Percentiles rank a stretch among this genome's conserved stretches.
phyloP scores from a whole-genome alignment of 2,329 filamentous ascomycete genomes.

The Aureobasidium sp. region DNA sequence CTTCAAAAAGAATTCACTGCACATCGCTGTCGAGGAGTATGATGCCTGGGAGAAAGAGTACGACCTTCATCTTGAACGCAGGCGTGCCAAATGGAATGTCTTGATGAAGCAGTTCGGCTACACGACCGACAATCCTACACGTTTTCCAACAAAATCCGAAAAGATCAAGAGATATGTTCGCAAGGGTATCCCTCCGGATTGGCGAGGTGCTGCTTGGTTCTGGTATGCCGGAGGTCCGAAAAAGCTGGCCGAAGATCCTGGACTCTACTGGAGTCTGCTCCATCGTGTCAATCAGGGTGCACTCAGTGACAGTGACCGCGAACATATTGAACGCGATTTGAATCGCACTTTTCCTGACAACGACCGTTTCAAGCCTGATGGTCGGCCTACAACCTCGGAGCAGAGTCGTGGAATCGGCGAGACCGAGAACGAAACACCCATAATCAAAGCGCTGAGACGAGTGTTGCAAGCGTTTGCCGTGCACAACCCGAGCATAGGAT shows the following conservation, averaged over 20 bases:
- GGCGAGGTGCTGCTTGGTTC: slow-evolving; percentile 94
- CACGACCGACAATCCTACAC: slow-evolving; percentile 61
- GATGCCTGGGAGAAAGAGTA: slow-evolving; percentile 75
- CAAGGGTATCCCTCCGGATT: slow-evolving; percentile 89
- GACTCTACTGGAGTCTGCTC: slow-evolving; percentile 67
- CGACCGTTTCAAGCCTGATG: slow-evolving; percentile 71
- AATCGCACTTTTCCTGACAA: slow-evolving; percentile 95
- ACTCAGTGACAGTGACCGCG: slow-evolving; percentile 65
- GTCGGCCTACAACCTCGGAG: slow-evolving; percentile 27
- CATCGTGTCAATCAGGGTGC: slow-evolving; percentile 56
- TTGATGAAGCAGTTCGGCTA: slow-evolving; percentile 37
- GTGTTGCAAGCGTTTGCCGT: slow-evolving; percentile 86
- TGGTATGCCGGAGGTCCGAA: slow-evolving; percentile 86
- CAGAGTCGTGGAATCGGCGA: slow-evolving; percentile 20
- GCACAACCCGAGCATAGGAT: slow-evolving; percentile 85
- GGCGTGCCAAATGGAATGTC: slow-evolving; percentile 73
- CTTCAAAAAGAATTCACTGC: slow-evolving; percentile 75
- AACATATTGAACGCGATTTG: slow-evolving; percentile 88
- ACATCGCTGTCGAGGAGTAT: slow-evolving; percentile 51
- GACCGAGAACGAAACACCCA: slow-evolving; percentile 57
- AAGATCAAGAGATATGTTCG: slow-evolving; percentile 87
- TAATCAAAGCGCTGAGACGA: slow-evolving; percentile 73
- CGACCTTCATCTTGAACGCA: slow-evolving; percentile 63
- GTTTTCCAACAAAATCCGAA: slow-evolving; percentile 71
- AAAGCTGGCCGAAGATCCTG: slow-evolving; percentile 66